Conservation (phyloP, 225 moss, liverwort and hornwort species). For the Sphagnum tenellum region DNA sequence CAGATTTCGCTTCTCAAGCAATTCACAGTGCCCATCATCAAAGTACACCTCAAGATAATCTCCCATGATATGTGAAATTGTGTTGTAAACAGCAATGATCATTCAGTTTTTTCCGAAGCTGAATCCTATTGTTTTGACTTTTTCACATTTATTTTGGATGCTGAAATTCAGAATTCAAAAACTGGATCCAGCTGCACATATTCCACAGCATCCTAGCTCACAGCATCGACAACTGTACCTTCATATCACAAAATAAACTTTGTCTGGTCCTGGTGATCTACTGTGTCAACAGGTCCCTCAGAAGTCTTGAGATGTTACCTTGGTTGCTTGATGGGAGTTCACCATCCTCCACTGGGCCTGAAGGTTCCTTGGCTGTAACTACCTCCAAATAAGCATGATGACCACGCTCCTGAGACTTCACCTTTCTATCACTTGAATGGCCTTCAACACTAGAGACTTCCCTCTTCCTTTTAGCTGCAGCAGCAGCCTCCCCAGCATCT, state of each 20-base stretch:
- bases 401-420: constrained; percentile 25
- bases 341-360: constrained; percentile 33
- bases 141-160: not conserved
- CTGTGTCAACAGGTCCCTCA: not conserved
- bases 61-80: too few relatives aligned
- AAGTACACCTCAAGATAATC: too few relatives aligned
- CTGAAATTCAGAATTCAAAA: not conserved
- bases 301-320: not conserved
- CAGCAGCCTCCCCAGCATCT: constrained; percentile 21
- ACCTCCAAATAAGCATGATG: constrained; percentile 17
- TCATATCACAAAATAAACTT: too few relatives aligned
- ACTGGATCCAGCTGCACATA: not conserved
- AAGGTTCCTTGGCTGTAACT: constrained; percentile 9
- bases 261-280: too few relatives aligned
- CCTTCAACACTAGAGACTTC: constrained; percentile 9
- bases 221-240: too few relatives aligned
- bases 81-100: too few relatives aligned
- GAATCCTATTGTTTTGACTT: too few relatives aligned
- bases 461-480: constrained; percentile 28
- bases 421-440: constrained; percentile 23
- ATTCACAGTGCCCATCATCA: not conserved
- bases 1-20: not conserved
- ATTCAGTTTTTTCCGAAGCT: too few relatives aligned
- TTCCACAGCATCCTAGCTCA: not conserved
- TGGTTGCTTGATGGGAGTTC: constrained; percentile 20